Base-by-base conservation (phyloP, 352 stramenopile species). In the Phytopythium vexans region DNA sequence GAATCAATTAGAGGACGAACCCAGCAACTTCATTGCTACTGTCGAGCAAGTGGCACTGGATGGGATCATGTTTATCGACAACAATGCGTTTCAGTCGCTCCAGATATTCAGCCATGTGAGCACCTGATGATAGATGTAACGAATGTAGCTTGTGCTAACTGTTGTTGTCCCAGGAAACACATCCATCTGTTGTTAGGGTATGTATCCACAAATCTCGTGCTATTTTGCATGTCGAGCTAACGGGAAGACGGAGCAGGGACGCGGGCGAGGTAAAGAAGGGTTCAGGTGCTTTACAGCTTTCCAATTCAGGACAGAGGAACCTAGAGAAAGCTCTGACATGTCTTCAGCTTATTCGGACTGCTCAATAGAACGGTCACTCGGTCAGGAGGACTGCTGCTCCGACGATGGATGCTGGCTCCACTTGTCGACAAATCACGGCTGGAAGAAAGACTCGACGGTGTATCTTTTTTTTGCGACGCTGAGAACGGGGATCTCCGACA, bases 91-190 rank as follows among this genome's bases (percentile, higher is more conserved):
- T 3, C 68, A 81, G 50, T 86, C 86, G 1, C 68, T 95, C 41
- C 86, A 95, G 42, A 89, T 95, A 52, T 94, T 95, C 46, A 88
- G 77, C 37, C 62, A 79, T 48, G 86, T 94, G 75, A 7, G 62
- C 34, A 38, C 16, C 11, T 8, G 6, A 43, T 43, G 12, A n/a
- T 15, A n/a, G 7, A 7, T 43, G 11, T 8, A 15, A n/a, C 39
- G 39, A 43, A 8, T 43, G 11, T 7, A 43, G 39, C 39, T 43
- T 43, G 21, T 46, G 41, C 41, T 66, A 6, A 65, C 46, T 46
- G 31, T 38, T 32, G 56, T 5, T 47, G 21, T 11, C 34, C 14
- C 58, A 95, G 85, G 85, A 95, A 64, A 68, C 75, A 2, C 85
- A 95, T 51, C 83, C 83, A 10, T 92, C 77, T 11, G 61, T 89